These are phyloP conservation scores for Knufia petricola DNA, from an alignment of 2,329 filamentous ascomycete genomes.

Conservation along the genomic window DNA sequence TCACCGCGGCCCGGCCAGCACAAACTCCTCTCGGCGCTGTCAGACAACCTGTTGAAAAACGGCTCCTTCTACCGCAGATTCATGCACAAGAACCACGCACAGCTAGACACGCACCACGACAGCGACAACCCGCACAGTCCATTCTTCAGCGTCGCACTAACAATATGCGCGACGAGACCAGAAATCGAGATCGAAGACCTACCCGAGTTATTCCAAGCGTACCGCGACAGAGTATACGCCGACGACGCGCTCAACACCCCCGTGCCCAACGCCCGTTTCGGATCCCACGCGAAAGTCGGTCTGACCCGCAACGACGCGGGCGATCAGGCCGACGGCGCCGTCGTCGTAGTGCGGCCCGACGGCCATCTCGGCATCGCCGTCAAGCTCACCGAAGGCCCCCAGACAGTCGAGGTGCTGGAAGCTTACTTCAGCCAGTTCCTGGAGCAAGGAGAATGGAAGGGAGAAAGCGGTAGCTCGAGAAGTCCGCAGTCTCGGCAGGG, in stretches of 20 bases:
- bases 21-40: conserved; percentile 59
- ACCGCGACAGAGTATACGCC: conserved; percentile 74
- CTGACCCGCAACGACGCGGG: conserved; percentile 38
- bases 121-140: conserved; percentile 72
- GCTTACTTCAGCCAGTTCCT: conserved; percentile 69
- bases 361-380: conserved; percentile 76
- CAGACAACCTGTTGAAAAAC: conserved; percentile 52
- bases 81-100: conserved; percentile 51
- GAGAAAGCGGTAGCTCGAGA: neutral
- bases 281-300: conserved; percentile 82
- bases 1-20: conserved; percentile 38
- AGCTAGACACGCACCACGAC: conserved; percentile 63
- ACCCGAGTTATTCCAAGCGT: conserved; percentile 61
- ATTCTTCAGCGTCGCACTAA: conserved; percentile 69
- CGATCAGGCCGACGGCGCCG: conserved; percentile 45
- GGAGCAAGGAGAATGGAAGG: conserved; percentile 42
- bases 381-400: conserved; percentile 61
- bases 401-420: conserved; percentile 73
- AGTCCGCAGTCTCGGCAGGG: neutral
- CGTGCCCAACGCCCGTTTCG: conserved; percentile 58
- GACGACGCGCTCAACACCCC: conserved; percentile 69
- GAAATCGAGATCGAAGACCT: conserved; percentile 66
- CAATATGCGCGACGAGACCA: conserved; percentile 59
- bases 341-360: conserved; percentile 78
- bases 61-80: conserved; percentile 62